phyloP scores from a whole-genome alignment of 2,329 filamentous ascomycete species.

The Cucurbitaria berberidis region DNA sequence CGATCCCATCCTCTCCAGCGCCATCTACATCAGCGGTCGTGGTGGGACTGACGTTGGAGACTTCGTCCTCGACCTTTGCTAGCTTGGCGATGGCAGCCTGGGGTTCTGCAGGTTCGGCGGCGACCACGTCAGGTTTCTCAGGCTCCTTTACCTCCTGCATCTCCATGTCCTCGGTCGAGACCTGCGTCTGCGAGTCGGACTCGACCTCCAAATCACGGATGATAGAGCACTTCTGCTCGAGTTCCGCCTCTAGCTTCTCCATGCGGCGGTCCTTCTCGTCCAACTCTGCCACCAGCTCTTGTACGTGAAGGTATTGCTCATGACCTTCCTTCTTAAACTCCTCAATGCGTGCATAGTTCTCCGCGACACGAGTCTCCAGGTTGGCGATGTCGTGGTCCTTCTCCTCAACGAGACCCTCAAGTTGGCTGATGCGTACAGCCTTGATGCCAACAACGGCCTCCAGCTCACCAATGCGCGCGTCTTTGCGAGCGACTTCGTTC shows the following conservation, averaged over 20 bases:
- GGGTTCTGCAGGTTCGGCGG: not conserved
- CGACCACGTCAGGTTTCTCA: not conserved
- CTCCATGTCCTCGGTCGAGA: not conserved
- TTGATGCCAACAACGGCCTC: constrained; percentile 14
- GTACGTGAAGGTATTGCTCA: constrained; percentile 12
- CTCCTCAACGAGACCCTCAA: constrained; percentile 9
- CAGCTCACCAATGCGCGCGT: constrained; percentile 15
- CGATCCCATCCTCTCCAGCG: not conserved
- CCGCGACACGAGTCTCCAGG: constrained; percentile 4
- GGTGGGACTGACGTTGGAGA: not conserved
- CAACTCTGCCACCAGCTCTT: constrained; percentile 20
- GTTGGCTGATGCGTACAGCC: constrained; percentile 12
- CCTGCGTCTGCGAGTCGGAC: not conserved
- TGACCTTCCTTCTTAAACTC: constrained; percentile 10
- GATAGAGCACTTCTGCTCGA: constrained; percentile 6
- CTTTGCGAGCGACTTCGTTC: constrained; percentile 2
- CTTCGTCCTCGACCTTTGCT: not conserved
- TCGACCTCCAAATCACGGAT: constrained; percentile 14
- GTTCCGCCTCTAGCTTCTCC: constrained; percentile 8
- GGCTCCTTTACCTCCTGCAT: not conserved
- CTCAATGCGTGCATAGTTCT: constrained; percentile 1
- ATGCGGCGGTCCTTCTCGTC: constrained; percentile 26
- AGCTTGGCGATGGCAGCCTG: not conserved
- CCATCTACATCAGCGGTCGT: not conserved
- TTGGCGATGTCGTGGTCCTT: constrained; percentile 5